Conservation (phyloP, 1,284 basidiomycete genomes). For the Cutaneotrichosporon mucoides region DNA sequence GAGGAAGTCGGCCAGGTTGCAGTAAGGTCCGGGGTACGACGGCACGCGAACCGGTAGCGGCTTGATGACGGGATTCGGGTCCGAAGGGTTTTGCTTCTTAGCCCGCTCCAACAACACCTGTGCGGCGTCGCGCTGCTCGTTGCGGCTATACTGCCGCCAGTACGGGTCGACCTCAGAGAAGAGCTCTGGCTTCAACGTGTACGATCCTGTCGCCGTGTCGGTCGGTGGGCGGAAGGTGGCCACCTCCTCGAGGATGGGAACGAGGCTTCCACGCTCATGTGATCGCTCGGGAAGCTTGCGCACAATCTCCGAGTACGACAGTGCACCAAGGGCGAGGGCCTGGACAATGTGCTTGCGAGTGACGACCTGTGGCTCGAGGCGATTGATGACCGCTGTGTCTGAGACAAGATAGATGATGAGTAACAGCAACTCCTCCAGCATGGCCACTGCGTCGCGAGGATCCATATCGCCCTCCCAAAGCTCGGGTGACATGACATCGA, state of each 20-base stretch:
- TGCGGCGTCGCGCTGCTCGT: slow-evolving; percentile 93
- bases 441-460: slow-evolving; percentile 57
- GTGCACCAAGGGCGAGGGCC: slow-evolving; percentile 79
- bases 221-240: slow-evolving; percentile 74
- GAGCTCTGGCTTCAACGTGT: slow-evolving; percentile 78
- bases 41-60: slow-evolving; percentile 65
- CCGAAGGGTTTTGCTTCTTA: slow-evolving; percentile 56
- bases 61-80: slow-evolving; percentile 63
- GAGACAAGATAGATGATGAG: slow-evolving; percentile 82
- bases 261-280: slow-evolving; percentile 79
- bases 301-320: slow-evolving; percentile 85
- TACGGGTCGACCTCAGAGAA: slow-evolving; percentile 90
- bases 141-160: slow-evolving; percentile 93
- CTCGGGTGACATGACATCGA: slow-evolving; percentile 37
- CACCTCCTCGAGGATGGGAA: slow-evolving; percentile 72
- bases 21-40: slow-evolving; percentile 25
- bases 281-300: slow-evolving; percentile 88
- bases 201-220: slow-evolving; percentile 70
- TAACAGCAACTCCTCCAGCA: slow-evolving; percentile 90
- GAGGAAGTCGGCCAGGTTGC: slow-evolving; percentile 34
- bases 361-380: slow-evolving; percentile 62
- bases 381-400: slow-evolving; percentile 72
- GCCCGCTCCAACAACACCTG: slow-evolving; percentile 65
- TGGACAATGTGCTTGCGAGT: slow-evolving; percentile 86
- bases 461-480: slow-evolving; percentile 35